phyloP scores from a whole-genome alignment of 345 rosid species.

The Boechera divaricarpa region DNA sequence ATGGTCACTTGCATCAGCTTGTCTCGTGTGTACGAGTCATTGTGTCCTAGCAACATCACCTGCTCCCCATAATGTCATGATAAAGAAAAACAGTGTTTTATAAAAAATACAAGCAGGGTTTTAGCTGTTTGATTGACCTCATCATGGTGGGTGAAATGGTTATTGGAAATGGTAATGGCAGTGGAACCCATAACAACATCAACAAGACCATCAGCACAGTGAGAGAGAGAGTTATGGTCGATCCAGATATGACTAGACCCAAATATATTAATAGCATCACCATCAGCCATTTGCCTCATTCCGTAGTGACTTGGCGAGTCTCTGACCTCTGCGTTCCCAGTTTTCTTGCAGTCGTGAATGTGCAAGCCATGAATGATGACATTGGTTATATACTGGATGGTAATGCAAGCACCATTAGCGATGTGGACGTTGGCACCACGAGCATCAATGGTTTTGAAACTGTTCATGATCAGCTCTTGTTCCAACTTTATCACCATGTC shows the following conservation, averaged over 20 bases:
- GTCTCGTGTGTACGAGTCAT: constrained; percentile 74
- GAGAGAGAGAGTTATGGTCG: constrained; percentile 85
- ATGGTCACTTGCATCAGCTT: constrained; percentile 87
- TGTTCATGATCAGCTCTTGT: constrained; percentile 59
- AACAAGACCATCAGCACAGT: constrained; percentile 84
- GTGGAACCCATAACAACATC: constrained; percentile 58
- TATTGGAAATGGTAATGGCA: constrained; percentile 79
- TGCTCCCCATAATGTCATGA: constrained; percentile 26
- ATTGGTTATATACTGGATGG: constrained; percentile 65
- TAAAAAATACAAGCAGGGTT: background rate
- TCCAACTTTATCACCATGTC: constrained; percentile 55
- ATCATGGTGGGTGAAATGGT: constrained; percentile 51
- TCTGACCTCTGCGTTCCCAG: constrained; percentile 73
- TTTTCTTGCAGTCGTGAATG: constrained; percentile 75
- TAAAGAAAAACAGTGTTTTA: background rate
- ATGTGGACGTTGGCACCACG: constrained; percentile 57
- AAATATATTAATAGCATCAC: constrained; percentile 77
- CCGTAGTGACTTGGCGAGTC: constrained; percentile 74
- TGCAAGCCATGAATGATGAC: constrained; percentile 88
- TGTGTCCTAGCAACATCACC: constrained; percentile 86
- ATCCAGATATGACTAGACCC: constrained; percentile 91
- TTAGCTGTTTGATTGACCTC: constrained; percentile 49
- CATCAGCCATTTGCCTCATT: constrained; percentile 77
- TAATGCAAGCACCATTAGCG: constrained; percentile 56
- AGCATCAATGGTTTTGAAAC: constrained; percentile 60